phyloP scores from a whole-genome alignment of 1,284 basidiomycete species.

The Volvariella volvacea region DNA sequence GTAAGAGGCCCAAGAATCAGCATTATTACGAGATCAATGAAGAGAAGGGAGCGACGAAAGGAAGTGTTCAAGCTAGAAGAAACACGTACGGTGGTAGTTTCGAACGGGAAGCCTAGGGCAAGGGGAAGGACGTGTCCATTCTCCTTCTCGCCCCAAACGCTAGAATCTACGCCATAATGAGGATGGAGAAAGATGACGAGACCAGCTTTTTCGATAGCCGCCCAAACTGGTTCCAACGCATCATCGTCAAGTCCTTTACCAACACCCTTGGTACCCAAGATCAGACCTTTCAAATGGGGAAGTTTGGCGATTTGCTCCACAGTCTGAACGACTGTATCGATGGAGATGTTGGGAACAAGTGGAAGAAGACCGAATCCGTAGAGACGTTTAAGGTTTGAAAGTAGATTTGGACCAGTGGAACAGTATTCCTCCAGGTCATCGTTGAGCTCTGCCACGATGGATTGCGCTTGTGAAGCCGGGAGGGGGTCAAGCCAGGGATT shows the following conservation, averaged over 20 bases:
- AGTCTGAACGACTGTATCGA: constrained; percentile 48
- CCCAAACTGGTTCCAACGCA: constrained; percentile 72
- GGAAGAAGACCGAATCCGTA: constrained; percentile 85
- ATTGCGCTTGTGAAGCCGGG: constrained; percentile 56
- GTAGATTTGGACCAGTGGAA: constrained; percentile 46
- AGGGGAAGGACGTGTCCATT: constrained; percentile 85
- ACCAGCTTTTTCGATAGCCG: constrained; percentile 55
- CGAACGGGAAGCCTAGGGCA: constrained; percentile 83
- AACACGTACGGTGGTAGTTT: constrained; percentile 73
- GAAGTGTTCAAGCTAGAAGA: constrained; percentile 2
- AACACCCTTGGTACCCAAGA: constrained; percentile 74
- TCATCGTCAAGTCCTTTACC: constrained; percentile 78
- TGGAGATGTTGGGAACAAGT: constrained; percentile 59
- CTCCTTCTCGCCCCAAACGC: constrained; percentile 64
- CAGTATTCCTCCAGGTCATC: constrained; percentile 75
- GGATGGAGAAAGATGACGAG: constrained; percentile 79
- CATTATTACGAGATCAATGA: too few relatives aligned
- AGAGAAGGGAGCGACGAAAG: too few relatives aligned
- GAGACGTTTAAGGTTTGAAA: constrained; percentile 45
- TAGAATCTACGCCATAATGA: constrained; percentile 68
- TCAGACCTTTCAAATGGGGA: constrained; percentile 69
- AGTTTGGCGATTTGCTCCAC: constrained; percentile 60
- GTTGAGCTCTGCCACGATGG: constrained; percentile 65
- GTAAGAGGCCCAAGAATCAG: neutral
- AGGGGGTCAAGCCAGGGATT: constrained; percentile 90